Percentiles rank a stretch among this genome's conserved stretches.
Conservation (phyloP, 345 rosid genomes). For the Salix dunnii region DNA sequence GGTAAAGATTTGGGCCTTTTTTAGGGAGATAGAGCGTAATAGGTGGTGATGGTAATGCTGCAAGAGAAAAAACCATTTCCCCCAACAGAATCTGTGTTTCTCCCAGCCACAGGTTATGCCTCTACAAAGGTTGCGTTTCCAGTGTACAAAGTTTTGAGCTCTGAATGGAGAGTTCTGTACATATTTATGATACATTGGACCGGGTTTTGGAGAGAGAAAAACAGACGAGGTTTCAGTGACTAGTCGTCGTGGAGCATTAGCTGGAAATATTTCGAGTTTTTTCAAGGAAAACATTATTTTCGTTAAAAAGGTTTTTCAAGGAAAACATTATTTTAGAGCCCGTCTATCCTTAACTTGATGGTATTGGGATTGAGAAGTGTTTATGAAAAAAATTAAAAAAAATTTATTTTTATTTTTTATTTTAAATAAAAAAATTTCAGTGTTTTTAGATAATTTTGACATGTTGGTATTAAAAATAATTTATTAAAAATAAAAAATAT, state of each 20-base stretch:
- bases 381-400: too few relatives aligned
- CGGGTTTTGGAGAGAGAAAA: not conserved
- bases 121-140: not conserved
- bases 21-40: slow-evolving; percentile 18
- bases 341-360: too few relatives aligned
- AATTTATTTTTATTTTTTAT: too few relatives aligned
- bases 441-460: too few relatives aligned
- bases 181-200: not conserved
- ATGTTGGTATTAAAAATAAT: too few relatives aligned
- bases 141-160: not conserved
- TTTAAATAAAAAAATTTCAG: too few relatives aligned
- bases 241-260: not conserved
- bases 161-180: not conserved
- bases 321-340: too few relatives aligned
- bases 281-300: too few relatives aligned
- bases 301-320: too few relatives aligned
- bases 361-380: too few relatives aligned
- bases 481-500: too few relatives aligned
- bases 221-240: not conserved
- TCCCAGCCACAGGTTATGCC: not conserved
- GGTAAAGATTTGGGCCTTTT: slow-evolving; percentile 5
- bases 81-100: not conserved
- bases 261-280: too few relatives aligned
- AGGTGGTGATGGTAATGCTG: slow-evolving; percentile 27
- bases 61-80: slow-evolving; percentile 36